Percentiles rank a stretch among this genome's conserved stretches.
Evolutionary conservation across 108 stramenopile genomes (phyloP).

Genomic region (Fragilaria crotonensis): DNA sequence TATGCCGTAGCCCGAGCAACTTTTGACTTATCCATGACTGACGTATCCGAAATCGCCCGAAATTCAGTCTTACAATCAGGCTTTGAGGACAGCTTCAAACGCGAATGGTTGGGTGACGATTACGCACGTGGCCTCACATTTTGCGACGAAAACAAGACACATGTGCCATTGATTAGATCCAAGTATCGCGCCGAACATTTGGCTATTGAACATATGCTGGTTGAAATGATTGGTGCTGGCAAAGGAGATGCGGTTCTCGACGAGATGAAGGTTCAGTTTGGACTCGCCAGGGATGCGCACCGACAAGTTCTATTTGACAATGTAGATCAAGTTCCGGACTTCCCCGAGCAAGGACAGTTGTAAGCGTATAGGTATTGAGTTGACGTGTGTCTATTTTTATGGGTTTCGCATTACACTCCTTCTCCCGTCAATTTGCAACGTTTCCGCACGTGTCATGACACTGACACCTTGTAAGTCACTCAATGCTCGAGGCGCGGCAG

Average conservation of each 20-base stretch:
- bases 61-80: conserved; percentile 95
- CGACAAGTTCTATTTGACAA: conserved; percentile 71
- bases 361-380: too few species aligned
- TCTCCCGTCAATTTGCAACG: too few species aligned
- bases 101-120: conserved; percentile 90
- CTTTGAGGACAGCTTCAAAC: conserved; percentile 90
- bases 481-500: too few species aligned
- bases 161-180: conserved; percentile 82
- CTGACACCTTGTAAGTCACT: too few species aligned
- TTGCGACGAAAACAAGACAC: conserved; percentile 82
- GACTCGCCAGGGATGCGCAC: conserved; percentile 76
- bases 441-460: too few species aligned
- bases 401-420: too few species aligned
- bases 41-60: conserved; percentile 96
- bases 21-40: conserved; percentile 95
- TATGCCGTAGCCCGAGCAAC: conserved; percentile 95
- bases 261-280: conserved; percentile 85
- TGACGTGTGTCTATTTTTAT: too few species aligned
- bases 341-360: conserved; percentile 76
- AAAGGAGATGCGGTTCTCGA: conserved; percentile 71
- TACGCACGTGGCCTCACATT: conserved; percentile 76
- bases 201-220: conserved; percentile 80
- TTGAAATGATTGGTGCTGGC: conserved; percentile 67
- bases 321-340: conserved; percentile 57
- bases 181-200: conserved; percentile 88